Evolutionary conservation across 495 filamentous ascomycete genomes (phyloP).

Genomic region (Hypoxylon fragiforme): DNA sequence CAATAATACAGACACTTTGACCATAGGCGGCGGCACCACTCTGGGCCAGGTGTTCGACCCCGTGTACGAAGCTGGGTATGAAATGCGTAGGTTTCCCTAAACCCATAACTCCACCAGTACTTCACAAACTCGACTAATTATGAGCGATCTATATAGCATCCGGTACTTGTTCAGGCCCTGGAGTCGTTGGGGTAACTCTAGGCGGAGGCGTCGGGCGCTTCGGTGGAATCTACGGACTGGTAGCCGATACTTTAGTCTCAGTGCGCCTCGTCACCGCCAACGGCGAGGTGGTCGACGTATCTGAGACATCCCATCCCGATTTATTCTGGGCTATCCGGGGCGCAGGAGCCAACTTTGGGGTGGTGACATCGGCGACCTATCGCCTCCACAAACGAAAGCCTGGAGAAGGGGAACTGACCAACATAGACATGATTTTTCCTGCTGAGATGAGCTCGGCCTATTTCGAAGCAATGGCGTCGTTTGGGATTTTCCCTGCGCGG

Average conservation of each 20-base stretch:
- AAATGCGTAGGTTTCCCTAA: constrained; percentile 31
- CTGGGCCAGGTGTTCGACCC: constrained; percentile 29
- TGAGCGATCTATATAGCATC: constrained; percentile 6
- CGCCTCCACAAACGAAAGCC: constrained; percentile 31
- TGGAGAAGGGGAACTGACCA: constrained; percentile 12
- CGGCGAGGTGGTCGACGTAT: constrained; percentile 30
- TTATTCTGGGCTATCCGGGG: constrained; percentile 47
- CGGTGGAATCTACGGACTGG: constrained; percentile 41
- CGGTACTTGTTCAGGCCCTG: constrained; percentile 38
- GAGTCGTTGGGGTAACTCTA: constrained; percentile 42
- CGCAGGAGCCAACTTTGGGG: constrained; percentile 41
- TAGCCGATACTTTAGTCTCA: constrained; percentile 37
- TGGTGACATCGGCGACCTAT: constrained; percentile 44
- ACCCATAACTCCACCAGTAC: background rate
- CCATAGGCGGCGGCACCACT: constrained; percentile 26
- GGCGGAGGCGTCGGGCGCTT: constrained; percentile 44
- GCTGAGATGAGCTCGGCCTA: constrained; percentile 4
- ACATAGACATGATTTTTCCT: background rate
- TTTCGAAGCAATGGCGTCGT: constrained; percentile 26
- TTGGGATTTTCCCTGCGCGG: constrained; percentile 18
- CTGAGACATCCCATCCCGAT: constrained; percentile 38
- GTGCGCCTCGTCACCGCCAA: constrained; percentile 43
- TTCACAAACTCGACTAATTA: background rate
- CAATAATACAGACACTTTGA: constrained; percentile 10
- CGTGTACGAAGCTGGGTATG: constrained; percentile 35